Evolutionary conservation across 2,329 filamentous ascomycete genomes (phyloP).

Genomic region (Monascus ruber): DNA sequence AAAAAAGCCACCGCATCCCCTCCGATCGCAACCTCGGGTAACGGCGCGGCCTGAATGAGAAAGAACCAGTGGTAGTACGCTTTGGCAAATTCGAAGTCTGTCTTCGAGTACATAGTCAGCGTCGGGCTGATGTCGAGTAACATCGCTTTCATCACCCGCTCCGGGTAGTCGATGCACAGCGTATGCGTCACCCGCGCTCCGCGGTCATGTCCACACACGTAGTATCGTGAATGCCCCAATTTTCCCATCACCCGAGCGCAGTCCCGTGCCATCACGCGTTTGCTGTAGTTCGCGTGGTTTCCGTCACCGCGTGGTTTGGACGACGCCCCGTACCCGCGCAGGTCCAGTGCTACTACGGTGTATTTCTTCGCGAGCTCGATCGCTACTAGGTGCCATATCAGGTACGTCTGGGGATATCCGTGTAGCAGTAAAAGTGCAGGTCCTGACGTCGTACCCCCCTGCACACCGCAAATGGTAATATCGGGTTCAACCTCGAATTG

Average conservation of each 20-base stretch:
- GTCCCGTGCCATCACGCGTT: slow-evolving; percentile 41
- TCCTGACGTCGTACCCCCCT: slow-evolving; percentile 15
- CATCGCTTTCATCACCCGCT: slow-evolving; percentile 32
- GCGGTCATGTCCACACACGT: slow-evolving; percentile 46
- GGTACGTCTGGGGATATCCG: slow-evolving; percentile 42
- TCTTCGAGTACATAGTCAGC: slow-evolving; percentile 41
- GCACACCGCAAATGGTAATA: slow-evolving; percentile 36
- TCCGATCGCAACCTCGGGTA: slow-evolving; percentile 40
- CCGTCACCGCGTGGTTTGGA: slow-evolving; percentile 31
- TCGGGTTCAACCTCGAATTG: slow-evolving; percentile 13
- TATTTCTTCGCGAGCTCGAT: slow-evolving; percentile 29
- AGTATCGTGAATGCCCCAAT: slow-evolving; percentile 33
- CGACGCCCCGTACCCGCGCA: slow-evolving; percentile 42
- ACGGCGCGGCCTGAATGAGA: slow-evolving; percentile 41
- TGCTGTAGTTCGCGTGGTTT: slow-evolving; percentile 29
- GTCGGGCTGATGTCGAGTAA: slow-evolving; percentile 47
- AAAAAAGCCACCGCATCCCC: slow-evolving; percentile 30
- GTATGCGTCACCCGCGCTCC: slow-evolving; percentile 47
- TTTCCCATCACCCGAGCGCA: slow-evolving; percentile 36
- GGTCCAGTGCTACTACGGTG: slow-evolving; percentile 37
- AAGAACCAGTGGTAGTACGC: slow-evolving; percentile 52
- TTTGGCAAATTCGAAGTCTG: slow-evolving; percentile 33
- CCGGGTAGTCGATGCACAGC: slow-evolving; percentile 38
- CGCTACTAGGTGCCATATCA: slow-evolving; percentile 42
- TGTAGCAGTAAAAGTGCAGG: slow-evolving; percentile 40